Conservation (phyloP, 2,329 filamentous ascomycete genomes). For the Bipolaris victoriae region DNA sequence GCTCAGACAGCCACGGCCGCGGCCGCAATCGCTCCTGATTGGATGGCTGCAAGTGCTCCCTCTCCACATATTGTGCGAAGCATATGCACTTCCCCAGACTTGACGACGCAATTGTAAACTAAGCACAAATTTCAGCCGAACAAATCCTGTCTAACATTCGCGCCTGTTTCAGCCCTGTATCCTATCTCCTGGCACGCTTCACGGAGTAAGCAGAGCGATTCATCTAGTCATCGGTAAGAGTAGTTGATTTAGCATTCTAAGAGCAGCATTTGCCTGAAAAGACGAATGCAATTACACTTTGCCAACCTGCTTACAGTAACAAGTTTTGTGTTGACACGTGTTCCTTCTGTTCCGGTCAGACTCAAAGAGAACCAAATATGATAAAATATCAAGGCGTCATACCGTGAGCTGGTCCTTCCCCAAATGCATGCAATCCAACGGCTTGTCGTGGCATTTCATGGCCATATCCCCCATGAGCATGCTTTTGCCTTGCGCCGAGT, state of each 20-base stretch:
- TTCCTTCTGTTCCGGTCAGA: constrained; percentile 18
- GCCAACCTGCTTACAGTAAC: neutral
- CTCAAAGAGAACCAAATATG: neutral
- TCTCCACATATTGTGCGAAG: neutral
- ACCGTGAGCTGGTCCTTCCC: constrained; percentile 5
- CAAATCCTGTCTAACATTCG: neutral
- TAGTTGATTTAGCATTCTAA: neutral
- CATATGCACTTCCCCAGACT: neutral
- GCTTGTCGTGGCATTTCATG: neutral
- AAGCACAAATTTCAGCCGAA: neutral
- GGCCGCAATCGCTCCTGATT: constrained; percentile 24
- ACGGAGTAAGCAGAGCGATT: neutral
- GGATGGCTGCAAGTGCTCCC: constrained; percentile 4
- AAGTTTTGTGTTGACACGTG: neutral
- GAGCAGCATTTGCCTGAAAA: neutral
- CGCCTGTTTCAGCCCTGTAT: neutral
- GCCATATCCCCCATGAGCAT: neutral
- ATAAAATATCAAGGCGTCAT: constrained; percentile 2
- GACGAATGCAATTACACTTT: no score
- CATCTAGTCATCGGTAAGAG: neutral
- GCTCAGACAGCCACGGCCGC: constrained; percentile 20
- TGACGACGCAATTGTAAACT: neutral
- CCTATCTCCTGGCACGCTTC: neutral
- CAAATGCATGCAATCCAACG: neutral
- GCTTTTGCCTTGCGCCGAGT: no score